phyloP scores from a whole-genome alignment of 768 basidiomycete species.

The Goffeauzyma gilvescens region DNA sequence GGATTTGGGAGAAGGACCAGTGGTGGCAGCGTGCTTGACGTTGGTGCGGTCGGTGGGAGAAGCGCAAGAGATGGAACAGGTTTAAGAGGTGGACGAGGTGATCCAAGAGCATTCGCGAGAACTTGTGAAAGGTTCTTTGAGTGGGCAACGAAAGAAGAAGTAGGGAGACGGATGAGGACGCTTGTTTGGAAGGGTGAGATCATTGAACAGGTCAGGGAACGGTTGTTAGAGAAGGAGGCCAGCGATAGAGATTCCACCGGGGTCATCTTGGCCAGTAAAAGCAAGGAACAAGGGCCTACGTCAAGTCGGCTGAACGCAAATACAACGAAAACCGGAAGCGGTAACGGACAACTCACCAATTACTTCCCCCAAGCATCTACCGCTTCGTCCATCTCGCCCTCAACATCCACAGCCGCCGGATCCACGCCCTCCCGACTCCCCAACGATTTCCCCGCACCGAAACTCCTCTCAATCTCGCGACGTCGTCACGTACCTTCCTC shows the following conservation, averaged over 20 bases:
- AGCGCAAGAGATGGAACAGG: conserved; percentile 12
- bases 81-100: conserved; percentile 21
- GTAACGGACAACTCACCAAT: conserved; percentile 13
- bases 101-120: conserved; percentile 43
- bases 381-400: no score
- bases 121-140: conserved; percentile 77
- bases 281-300: not conserved
- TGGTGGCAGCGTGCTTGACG: not conserved
- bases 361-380: no score
- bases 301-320: conserved; percentile 1
- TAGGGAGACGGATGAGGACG: conserved; percentile 65
- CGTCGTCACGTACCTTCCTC: no score
- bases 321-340: no score
- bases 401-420: not conserved
- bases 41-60: no score
- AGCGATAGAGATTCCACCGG: no score
- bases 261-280: no score
- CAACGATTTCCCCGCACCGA: no score
- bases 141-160: conserved; percentile 69
- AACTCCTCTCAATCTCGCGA: no score
- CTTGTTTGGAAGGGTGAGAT: conserved; percentile 62
- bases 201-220: conserved; percentile 51
- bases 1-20: conserved; percentile 20
- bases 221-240: conserved; percentile 41
- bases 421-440: conserved; percentile 2